Base-by-base conservation (phyloP, 805 yeast genomes). In the Candida sonorensis region DNA sequence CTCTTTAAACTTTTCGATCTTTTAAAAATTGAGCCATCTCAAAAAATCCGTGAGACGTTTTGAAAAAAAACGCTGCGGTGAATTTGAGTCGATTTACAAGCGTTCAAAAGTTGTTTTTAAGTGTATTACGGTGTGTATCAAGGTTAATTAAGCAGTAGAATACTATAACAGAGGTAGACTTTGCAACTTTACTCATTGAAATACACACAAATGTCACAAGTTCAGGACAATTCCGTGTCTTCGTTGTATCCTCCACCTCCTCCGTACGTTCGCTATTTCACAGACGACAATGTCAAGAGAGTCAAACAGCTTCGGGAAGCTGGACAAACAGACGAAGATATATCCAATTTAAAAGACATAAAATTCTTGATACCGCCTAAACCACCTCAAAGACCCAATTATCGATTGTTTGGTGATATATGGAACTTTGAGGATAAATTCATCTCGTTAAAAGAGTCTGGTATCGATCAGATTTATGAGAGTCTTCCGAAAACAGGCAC, bases 161-260 rank as follows among this genome's bases (percentile, higher is more conserved):
- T n/a, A n/a, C n/a, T n/a, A n/a, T n/a, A n/a, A n/a, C n/a, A n/a
- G n/a, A n/a, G n/a, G n/a, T n/a, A n/a, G n/a, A n/a, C n/a, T n/a
- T n/a, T n/a, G n/a, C n/a, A n/a, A n/a, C n/a, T n/a, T n/a, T n/a
- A n/a, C n/a, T n/a, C n/a, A n/a, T n/a, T n/a, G n/a, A n/a, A n/a
- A n/a, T n/a, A n/a, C n/a, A n/a, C n/a, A n/a, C n/a, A n/a, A n/a
- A 41, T 41, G 45, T 26, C 40, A 10, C 36, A 30, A 17, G 30
- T 16, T 3, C 34, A 33, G 5, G 50, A 45, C 10, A 46, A 39
- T 16, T 30, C 44, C 16, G 59, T 69, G 22, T 70, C 95, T 11
- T 76, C 95, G 6, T 66, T 90, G 26, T 92, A 84, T 45, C 98
- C 98, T 2, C 94, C 94, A 1, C 97, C 98, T 2, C 98, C 98